A percentile compares a stretch with the other conserved stretches of the same genome.
Evolutionary conservation across 2,329 filamentous ascomycete genomes (phyloP).

Genomic region (Penicillium sclerotiorum): DNA sequence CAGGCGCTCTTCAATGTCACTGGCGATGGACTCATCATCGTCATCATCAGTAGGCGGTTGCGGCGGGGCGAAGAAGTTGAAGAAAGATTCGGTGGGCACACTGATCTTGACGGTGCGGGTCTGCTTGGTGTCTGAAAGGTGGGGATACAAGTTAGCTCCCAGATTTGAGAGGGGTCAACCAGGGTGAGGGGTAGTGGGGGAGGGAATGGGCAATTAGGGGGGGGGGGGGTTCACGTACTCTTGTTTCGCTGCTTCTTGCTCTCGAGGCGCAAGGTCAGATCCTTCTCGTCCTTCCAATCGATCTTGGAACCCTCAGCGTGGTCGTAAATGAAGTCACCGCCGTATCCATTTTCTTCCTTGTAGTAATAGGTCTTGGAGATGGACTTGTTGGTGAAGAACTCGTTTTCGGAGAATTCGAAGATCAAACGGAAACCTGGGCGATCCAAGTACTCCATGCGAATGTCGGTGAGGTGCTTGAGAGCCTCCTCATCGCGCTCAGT

Average conservation of each 20-base stretch:
- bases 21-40: conserved; percentile 69
- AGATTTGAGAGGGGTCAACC: too few relatives aligned
- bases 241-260: conserved; percentile 99
- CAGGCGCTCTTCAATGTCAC: conserved; percentile 94
- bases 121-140: conserved; percentile 95
- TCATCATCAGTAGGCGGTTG: conserved; percentile 77
- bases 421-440: conserved; percentile 97
- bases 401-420: conserved; percentile 94
- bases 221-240: conserved; percentile 63
- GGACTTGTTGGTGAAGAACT: conserved; percentile 96
- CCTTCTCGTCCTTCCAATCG: conserved; percentile 91
- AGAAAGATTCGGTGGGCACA: conserved; percentile 96
- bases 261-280: conserved; percentile 91
- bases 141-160: conserved; percentile 11
- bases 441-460: conserved; percentile 99
- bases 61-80: conserved; percentile 98
- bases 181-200: too few relatives aligned
- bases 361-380: conserved; percentile 99
- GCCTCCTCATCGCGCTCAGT: conserved; percentile 95
- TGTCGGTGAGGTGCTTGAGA: conserved; percentile 84
- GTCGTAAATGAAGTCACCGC: conserved; percentile 99
- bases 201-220: too few relatives aligned
- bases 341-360: conserved; percentile 97
- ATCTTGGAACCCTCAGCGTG: conserved; percentile 98
- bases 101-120: conserved; percentile 99